Evolutionary conservation across 441 rosid species (phyloP).

Genomic region (Pelargonium myrrhifolium): DNA sequence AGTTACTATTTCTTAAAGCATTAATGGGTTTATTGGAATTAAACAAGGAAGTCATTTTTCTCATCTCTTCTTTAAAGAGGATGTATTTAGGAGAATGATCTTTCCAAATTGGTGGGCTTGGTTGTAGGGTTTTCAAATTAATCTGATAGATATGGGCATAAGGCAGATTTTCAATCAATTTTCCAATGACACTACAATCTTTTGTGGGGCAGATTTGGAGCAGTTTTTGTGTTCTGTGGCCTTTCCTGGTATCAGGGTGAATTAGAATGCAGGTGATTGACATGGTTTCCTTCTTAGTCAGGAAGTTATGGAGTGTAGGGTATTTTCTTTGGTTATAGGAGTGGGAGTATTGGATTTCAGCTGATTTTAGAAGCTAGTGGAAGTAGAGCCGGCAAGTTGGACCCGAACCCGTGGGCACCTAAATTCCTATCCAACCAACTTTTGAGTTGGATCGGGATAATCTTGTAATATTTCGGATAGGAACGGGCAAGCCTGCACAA

Average conservation of each 20-base stretch:
- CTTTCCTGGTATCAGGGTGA: not conserved
- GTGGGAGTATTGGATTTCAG: not conserved
- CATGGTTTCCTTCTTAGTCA: not conserved
- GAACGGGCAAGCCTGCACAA: no score
- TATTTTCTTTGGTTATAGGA: constrained; percentile 1
- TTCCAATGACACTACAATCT: not conserved
- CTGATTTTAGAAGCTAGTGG: not conserved
- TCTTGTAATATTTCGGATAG: no score
- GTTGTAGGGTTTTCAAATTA: not conserved
- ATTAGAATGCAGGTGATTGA: not conserved
- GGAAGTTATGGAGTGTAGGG: not conserved
- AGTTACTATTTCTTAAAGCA: no score
- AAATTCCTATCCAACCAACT: no score
- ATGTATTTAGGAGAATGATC: not conserved
- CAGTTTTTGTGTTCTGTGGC: not conserved
- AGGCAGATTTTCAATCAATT: no score
- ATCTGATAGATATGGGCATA: not conserved
- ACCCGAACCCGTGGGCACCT: no score
- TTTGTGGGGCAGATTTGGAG: not conserved
- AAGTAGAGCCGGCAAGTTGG: not conserved
- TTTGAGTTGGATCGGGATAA: no score
- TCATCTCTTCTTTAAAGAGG: not conserved
- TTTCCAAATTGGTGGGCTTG: not conserved
- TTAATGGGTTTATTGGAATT: not conserved
- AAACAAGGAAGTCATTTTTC: not conserved